phyloP scores from a whole-genome alignment of 495 filamentous ascomycete species.

The Aspergillus nidulans region DNA sequence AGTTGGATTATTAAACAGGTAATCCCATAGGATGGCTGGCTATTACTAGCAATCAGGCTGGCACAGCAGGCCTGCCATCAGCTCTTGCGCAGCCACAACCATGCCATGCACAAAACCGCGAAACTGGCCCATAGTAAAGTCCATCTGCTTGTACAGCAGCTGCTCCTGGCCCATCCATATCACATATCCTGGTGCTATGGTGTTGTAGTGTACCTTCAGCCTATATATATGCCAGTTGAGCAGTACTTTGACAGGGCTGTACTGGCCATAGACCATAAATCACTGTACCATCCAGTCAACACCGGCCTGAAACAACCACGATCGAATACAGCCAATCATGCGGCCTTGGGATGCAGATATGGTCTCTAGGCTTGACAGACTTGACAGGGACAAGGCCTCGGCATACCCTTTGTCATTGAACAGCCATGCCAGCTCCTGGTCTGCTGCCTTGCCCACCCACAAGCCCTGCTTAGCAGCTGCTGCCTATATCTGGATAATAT shows the following conservation, averaged over 20 bases:
- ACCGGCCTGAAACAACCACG: too few relatives aligned
- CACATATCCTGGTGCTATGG: constrained; percentile 7
- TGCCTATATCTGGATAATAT: constrained; percentile 2
- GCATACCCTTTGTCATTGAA: background rate
- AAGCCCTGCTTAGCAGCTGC: background rate
- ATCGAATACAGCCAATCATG: constrained; percentile 7
- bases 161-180: constrained; percentile 3
- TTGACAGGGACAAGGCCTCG: background rate
- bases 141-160: constrained; percentile 7
- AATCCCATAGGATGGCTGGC: background rate
- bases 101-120: constrained; percentile 7
- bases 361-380: background rate
- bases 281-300: background rate
- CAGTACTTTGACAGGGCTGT: constrained; percentile 11
- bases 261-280: constrained; percentile 12
- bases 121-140: constrained; percentile 14
- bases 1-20: background rate
- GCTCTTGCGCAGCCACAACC: background rate
- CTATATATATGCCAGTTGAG: constrained; percentile 27
- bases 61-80: background rate
- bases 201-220: too few relatives aligned
- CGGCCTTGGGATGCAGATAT: too few relatives aligned
- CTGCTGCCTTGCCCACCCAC: too few relatives aligned
- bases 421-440: background rate
- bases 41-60: too few relatives aligned